Conservation (phyloP, 1,139 yeast species). For the Suhomyces maxii region DNA sequence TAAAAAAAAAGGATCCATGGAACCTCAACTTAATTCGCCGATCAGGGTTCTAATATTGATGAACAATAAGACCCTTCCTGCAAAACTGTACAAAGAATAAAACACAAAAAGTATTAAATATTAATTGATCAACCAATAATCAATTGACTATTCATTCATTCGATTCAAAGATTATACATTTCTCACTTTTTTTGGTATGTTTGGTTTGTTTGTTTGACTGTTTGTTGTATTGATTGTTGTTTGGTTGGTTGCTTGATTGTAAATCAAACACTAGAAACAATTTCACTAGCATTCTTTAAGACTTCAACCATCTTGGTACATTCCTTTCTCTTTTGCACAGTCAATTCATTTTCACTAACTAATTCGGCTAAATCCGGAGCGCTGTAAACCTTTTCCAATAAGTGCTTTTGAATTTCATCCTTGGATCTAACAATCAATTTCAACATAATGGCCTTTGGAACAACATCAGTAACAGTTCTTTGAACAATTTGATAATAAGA, state of each 20-base stretch:
- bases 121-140: too few species aligned
- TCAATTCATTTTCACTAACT: constrained; percentile 88
- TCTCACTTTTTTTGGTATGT: neutral
- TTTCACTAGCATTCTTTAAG: constrained; percentile 83
- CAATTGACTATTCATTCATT: neutral
- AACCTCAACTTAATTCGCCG: neutral
- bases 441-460: constrained; percentile 94
- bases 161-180: neutral
- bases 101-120: too few species aligned
- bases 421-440: constrained; percentile 83
- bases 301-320: constrained; percentile 94
- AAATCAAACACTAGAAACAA: constrained; percentile 75
- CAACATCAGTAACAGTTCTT: constrained; percentile 87
- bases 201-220: neutral
- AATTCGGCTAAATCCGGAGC: constrained; percentile 72
- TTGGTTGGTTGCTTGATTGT: neutral
- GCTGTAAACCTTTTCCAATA: constrained; percentile 83
- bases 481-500: constrained; percentile 92
- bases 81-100: too few species aligned
- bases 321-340: constrained; percentile 93
- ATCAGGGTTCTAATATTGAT: neutral
- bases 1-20: too few species aligned
- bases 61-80: neutral
- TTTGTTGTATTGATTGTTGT: too few species aligned
- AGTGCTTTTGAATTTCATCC: constrained; percentile 85